Evolutionary conservation across 2,329 filamentous ascomycete species (phyloP).

Genomic region (Geoglossum cookeanum): DNA sequence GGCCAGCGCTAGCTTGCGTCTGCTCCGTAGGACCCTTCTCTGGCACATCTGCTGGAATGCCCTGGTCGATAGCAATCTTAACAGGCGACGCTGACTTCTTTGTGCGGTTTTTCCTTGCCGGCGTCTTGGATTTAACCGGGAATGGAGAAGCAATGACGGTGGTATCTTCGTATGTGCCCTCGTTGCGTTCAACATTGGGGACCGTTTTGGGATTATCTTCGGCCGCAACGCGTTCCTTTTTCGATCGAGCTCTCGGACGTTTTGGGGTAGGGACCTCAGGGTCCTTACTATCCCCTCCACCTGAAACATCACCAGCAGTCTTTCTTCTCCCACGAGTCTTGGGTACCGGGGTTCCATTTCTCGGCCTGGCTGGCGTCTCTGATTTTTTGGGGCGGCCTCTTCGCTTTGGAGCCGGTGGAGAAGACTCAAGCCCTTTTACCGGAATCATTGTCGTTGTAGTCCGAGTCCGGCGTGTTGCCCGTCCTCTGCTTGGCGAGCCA

Average conservation of each 20-base stretch:
- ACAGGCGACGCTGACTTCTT: not conserved
- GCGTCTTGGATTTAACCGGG: not conserved
- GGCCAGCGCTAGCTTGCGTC: not conserved
- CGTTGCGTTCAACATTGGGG: not conserved
- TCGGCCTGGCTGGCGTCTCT: not conserved
- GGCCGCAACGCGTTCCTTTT: not conserved
- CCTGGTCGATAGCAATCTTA: not conserved
- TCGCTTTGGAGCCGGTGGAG: not conserved
- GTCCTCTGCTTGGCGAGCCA: not conserved
- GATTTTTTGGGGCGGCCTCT: slow-evolving; percentile 1
- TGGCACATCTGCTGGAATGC: not conserved
- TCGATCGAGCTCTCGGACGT: not conserved
- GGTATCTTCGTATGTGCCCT: not conserved
- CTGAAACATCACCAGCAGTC: not conserved
- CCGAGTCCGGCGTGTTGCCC: too few species aligned
- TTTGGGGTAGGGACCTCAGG: not conserved
- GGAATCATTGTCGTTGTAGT: not conserved
- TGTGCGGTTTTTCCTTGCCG: not conserved
- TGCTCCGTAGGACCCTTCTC: not conserved
- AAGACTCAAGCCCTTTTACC: not conserved
- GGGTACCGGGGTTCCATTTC: not conserved
- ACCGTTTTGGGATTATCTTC: not conserved
- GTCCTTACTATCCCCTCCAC: not conserved
- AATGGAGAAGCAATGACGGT: not conserved
- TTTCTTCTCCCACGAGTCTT: not conserved